Evolutionary conservation across 2,329 filamentous ascomycete genomes (phyloP).

Genomic region (Falciphora oryzae): DNA sequence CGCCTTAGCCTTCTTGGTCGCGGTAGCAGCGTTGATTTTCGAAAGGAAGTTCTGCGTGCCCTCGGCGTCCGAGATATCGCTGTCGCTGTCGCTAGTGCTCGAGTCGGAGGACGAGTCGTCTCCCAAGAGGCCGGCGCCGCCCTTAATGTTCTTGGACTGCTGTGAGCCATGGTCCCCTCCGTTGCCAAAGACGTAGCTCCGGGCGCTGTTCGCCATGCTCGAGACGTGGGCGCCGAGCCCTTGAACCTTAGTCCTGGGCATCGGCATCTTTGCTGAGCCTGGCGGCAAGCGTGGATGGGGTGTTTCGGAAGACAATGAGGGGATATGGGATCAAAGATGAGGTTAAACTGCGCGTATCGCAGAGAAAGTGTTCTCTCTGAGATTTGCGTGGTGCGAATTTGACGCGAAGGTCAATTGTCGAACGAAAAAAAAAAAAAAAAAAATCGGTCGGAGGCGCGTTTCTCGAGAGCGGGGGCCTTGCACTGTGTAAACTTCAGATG

Average conservation of each 20-base stretch:
- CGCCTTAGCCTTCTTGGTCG: conserved; percentile 3
- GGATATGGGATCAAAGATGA: not conserved
- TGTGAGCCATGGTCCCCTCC: not conserved
- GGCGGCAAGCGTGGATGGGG: not conserved
- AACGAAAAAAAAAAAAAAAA: not conserved
- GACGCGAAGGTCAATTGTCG: not conserved
- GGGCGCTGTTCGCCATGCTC: conserved; percentile 7
- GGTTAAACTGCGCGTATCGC: not conserved
- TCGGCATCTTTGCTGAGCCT: conserved; percentile 6
- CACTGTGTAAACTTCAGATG: not conserved
- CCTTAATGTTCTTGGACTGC: conserved; percentile 1
- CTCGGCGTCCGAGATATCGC: conserved; percentile 9
- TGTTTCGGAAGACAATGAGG: not conserved
- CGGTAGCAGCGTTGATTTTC: conserved; percentile 16
- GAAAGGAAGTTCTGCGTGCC: conserved; percentile 8
- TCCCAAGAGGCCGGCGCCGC: not conserved
- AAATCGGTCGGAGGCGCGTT: not conserved
- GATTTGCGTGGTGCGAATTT: not conserved
- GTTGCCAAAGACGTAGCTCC: conserved; percentile 7
- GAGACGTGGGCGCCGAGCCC: conserved; percentile 9
- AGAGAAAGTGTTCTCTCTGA: not conserved
- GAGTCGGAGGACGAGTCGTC: conserved; percentile 4
- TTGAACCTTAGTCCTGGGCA: conserved; percentile 7
- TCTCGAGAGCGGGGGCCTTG: not conserved
- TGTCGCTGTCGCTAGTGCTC: conserved; percentile 5